Base-by-base conservation (phyloP, 2,329 filamentous ascomycete genomes). In the Hypoxylon rubiginosum region DNA sequence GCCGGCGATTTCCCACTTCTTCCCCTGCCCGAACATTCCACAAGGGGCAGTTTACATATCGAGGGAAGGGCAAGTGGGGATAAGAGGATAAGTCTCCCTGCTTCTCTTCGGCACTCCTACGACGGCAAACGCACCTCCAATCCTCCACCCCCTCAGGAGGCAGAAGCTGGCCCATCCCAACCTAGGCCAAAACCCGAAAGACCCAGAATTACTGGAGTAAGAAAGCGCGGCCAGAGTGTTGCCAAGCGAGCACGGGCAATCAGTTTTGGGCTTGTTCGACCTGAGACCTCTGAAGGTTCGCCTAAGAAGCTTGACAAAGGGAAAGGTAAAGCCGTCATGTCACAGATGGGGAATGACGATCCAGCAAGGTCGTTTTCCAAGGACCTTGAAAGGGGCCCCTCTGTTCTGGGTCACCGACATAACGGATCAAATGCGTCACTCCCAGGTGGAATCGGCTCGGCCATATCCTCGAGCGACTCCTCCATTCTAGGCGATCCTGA, bases 401-500 rank as follows among this genome's bases (percentile, higher is more conserved):
- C 84, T 55, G 74, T 79, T 2, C 73, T 82, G 55, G 77, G 81
- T 52, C 79, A 77, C 0, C 82, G 83, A 15, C 76, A 79, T 32
- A 75, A 74, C 65, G 68, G 70, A 56, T 88, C 86, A 10, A 84
- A 81, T 46, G 75, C 80, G 19, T 87, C 85, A 3, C 76, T 81
- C 45, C 80, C 83, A 1, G 84, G 84, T 21, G 85, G 88, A 34
- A 86, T 84, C 36, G 63, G 63, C 21, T 87, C 86, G 0, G 82
- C 83, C 60, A 77, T 87, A 19, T 88, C 86, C 0, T 88, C 86
- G 7, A 83, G 82, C 53, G 80, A 88, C 73, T 88, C 86, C 10
- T 88, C 86, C 24, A 89, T 89, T 41, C 85, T 89, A 83, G 87
- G 87, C 39, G 87, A 89, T 67, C 81, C 84, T 32, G 86, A 90